Conservation (phyloP, 441 rosid species). For the Daphne laureola region DNA sequence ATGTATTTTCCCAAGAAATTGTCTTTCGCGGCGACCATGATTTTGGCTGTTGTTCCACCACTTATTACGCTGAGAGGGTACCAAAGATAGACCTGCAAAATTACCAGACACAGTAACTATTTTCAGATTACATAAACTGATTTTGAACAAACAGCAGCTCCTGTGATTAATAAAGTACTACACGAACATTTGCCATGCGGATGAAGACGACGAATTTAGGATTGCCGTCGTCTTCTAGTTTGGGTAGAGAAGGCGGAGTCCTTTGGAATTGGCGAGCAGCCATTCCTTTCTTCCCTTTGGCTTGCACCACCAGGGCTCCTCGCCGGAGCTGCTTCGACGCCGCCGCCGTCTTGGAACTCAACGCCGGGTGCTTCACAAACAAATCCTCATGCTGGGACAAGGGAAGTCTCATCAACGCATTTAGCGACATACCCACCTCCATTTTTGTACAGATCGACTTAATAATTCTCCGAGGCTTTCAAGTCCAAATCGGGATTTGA, state of each 20-base stretch:
- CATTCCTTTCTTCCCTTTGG: slow-evolving; percentile 82
- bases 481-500: background rate
- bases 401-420: slow-evolving; percentile 63
- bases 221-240: slow-evolving; percentile 90
- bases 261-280: slow-evolving; percentile 66
- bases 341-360: slow-evolving; percentile 32
- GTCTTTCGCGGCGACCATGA: slow-evolving; percentile 92
- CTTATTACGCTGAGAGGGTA: slow-evolving; percentile 74
- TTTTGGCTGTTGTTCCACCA: slow-evolving; percentile 93
- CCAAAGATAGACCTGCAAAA: slow-evolving; percentile 75
- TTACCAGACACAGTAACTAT: background rate
- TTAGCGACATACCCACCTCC: slow-evolving; percentile 73
- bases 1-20: slow-evolving; percentile 86
- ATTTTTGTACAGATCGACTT: slow-evolving; percentile 13
- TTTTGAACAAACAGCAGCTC: background rate
- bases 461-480: background rate
- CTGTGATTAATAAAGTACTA: slow-evolving; percentile 11
- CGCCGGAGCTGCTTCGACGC: slow-evolving; percentile 14
- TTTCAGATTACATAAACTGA: background rate
- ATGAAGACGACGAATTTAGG: slow-evolving; percentile 86
- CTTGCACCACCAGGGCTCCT: slow-evolving; percentile 44
- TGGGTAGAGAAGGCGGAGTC: slow-evolving; percentile 66
- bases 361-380: slow-evolving; percentile 44
- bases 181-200: slow-evolving; percentile 78
- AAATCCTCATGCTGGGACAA: slow-evolving; percentile 37